A percentile compares a stretch with the other conserved stretches of the same genome.
Evolutionary conservation across 306 rosid genomes (phyloP).

Genomic region (Calophaca sinica): DNA sequence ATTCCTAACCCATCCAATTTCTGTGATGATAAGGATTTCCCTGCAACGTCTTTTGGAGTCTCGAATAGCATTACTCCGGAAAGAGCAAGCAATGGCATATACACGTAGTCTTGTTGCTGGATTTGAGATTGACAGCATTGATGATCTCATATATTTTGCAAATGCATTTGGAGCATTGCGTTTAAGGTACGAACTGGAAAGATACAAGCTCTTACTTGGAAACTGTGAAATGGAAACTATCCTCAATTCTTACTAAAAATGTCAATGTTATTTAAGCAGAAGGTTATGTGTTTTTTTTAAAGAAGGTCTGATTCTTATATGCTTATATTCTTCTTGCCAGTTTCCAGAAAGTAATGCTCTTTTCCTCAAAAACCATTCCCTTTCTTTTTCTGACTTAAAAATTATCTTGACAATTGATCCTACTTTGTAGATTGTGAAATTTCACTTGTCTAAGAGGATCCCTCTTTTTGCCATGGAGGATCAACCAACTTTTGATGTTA

Average conservation of each 20-base stretch:
- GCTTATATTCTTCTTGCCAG: constrained; percentile 6
- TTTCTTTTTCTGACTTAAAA: constrained; percentile 18
- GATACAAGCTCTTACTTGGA: constrained; percentile 27
- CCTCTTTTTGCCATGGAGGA: constrained; percentile 39
- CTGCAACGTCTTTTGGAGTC: constrained; percentile 66
- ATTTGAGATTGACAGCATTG: constrained; percentile 60
- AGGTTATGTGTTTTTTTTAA: background rate
- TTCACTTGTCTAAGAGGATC: constrained; percentile 38
- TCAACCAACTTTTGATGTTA: constrained; percentile 40
- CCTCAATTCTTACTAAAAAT: constrained; percentile 1
- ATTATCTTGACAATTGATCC: constrained; percentile 39
- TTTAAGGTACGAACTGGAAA: constrained; percentile 57
- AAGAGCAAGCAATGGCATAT: constrained; percentile 83
- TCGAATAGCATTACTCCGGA: constrained; percentile 59
- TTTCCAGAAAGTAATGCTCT: constrained; percentile 25
- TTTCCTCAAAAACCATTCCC: background rate
- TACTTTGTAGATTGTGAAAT: constrained; percentile 47
- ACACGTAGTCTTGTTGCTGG: constrained; percentile 75
- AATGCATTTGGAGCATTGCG: constrained; percentile 78
- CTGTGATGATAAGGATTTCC: constrained; percentile 50
- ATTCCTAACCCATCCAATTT: constrained; percentile 43
- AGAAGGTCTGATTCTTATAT: background rate
- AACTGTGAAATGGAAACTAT: constrained; percentile 24
- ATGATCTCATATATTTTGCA: constrained; percentile 63
- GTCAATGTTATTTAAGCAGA: background rate